A percentile compares a stretch with the other conserved stretches of the same genome.
phyloP scores from a whole-genome alignment of 768 basidiomycete species.

The Kwoniella sp. region DNA sequence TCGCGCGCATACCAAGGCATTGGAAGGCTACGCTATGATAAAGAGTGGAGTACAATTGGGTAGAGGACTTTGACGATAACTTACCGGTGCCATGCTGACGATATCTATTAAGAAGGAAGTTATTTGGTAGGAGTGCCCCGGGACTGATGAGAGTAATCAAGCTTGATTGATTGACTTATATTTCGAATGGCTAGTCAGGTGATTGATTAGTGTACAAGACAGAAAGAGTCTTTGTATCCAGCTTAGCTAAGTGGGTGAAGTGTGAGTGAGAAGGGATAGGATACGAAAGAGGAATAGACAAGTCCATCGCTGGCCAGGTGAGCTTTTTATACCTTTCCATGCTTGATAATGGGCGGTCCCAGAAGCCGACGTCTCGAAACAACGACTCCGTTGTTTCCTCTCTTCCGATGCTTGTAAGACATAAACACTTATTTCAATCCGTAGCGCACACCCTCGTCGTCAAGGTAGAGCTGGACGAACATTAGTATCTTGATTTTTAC shows the following conservation, averaged over 20 bases:
- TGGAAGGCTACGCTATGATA: not conserved
- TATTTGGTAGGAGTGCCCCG: too few species aligned
- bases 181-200: too few species aligned
- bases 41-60: not conserved
- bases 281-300: not conserved
- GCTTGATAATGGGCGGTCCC: not conserved
- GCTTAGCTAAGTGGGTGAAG: too few species aligned
- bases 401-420: not conserved
- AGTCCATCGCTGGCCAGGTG: not conserved
- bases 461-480: not conserved
- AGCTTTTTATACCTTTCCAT: not conserved
- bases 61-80: not conserved
- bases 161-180: too few species aligned
- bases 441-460: not conserved
- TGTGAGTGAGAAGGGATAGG: too few species aligned
- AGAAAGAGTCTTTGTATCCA: too few species aligned
- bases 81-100: slow-evolving; percentile 1
- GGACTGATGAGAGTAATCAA: too few species aligned
- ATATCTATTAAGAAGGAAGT: not conserved
- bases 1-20: not conserved
- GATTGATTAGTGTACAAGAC: too few species aligned
- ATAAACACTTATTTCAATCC: not conserved
- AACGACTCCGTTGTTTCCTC: not conserved
- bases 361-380: not conserved
- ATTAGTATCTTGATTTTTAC: not conserved